Base-by-base conservation (phyloP, 2,329 filamentous ascomycete genomes). In the Harringtonia lauricola region DNA sequence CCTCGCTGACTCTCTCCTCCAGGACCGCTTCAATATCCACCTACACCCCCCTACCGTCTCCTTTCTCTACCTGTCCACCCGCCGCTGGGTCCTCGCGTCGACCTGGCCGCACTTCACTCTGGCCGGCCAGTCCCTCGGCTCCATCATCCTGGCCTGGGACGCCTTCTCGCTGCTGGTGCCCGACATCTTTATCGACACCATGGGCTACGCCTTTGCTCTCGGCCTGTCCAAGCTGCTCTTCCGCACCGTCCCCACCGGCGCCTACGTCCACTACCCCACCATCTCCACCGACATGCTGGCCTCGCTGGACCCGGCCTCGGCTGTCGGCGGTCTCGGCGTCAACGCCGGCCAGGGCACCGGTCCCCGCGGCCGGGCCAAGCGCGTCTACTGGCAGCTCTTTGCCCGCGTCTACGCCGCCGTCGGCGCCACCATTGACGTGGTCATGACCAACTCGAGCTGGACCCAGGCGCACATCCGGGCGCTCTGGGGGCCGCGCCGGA, bases 371-470 rank as follows among this genome's bases (percentile, higher is more conserved):
- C 58, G 63, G 7, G 69, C 69, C 40, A 98, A 98, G 67, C 80
- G 75, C 53, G 60, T 71, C 15, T 98, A 98, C 67, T 98, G 92
- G 92, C 69, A 80, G 50, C 57, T 82, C 1, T 98, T 98, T 57
- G 89, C 92, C 0, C 66, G 69, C 36, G 61, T 94, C 2, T 98
- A 98, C 64, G 81, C 83, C 37, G 79, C 76, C 64, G 82, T 94
- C 36, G 92, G 92, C 19, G 76, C 83, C 19, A 81, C 83, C 15
- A 77, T 95, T 36, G 89, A 98, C 57, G 77, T 95, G 1, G 90
- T 96, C 52, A 95, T 96, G 86, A 95, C 92, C 46, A 98, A 98
- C 63, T 95, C 87, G 6, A 86, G 76, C 46, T 98, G 92, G 92
- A 98, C 92, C 0, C 83, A 92, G 52, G 73, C 66, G 2, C 88